Percentiles rank a stretch among this genome's conserved stretches.
Evolutionary conservation across 306 rosid genomes (phyloP).

Genomic region (Begonia masoniana): DNA sequence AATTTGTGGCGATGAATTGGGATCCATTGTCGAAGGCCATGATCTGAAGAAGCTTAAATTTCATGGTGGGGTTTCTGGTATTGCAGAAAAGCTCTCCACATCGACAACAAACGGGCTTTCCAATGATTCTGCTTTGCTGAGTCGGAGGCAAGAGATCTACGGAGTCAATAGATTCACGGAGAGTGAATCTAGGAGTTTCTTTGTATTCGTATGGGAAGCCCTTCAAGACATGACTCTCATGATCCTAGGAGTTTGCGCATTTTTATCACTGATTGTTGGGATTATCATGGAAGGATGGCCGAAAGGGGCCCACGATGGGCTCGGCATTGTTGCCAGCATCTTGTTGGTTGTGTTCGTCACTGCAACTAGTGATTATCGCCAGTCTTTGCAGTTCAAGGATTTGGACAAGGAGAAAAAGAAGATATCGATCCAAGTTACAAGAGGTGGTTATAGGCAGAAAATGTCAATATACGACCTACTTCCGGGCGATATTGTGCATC

Average conservation of each 20-base stretch:
- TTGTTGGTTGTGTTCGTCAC: slow-evolving; percentile 65
- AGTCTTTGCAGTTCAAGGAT: slow-evolving; percentile 73
- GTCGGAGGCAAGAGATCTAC: slow-evolving; percentile 35
- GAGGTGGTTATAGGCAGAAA: slow-evolving; percentile 56
- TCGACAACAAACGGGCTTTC: slow-evolving; percentile 34
- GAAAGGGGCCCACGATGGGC: slow-evolving; percentile 76
- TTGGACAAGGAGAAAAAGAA: slow-evolving; percentile 81
- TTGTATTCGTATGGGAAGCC: slow-evolving; percentile 93
- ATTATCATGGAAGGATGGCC: slow-evolving; percentile 79
- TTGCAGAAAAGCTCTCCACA: slow-evolving; percentile 34
- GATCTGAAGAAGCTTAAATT: slow-evolving; percentile 32
- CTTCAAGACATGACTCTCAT: slow-evolving; percentile 68
- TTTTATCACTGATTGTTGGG: slow-evolving; percentile 59
- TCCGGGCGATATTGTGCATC: slow-evolving; percentile 75
- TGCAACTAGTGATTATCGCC: slow-evolving; percentile 69
- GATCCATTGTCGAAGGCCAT: slow-evolving; percentile 46
- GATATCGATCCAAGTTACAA: slow-evolving; percentile 58
- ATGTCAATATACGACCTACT: slow-evolving; percentile 67
- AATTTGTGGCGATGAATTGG: slow-evolving; percentile 49
- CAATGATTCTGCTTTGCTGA: slow-evolving; percentile 24
- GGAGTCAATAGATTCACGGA: slow-evolving; percentile 43
- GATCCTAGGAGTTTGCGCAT: slow-evolving; percentile 59
- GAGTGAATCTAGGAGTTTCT: slow-evolving; percentile 61
- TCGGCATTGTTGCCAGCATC: slow-evolving; percentile 67
- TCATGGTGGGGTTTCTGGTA: slow-evolving; percentile 44